Evolutionary conservation across 805 yeast genomes (phyloP).

Genomic region (Pichia pseudocactophila): DNA sequence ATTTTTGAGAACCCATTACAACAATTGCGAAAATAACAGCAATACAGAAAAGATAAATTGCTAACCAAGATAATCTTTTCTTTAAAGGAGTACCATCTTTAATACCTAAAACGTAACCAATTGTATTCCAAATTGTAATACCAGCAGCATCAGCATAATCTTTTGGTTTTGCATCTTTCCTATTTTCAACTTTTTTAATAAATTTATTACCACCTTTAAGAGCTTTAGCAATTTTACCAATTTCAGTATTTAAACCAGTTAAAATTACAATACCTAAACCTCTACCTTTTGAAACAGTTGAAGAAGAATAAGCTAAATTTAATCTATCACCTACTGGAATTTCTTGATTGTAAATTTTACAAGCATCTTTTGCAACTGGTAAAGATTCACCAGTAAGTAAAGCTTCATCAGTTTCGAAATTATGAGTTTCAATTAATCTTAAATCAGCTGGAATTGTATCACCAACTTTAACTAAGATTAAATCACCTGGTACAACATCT

Average conservation of each 20-base stretch:
- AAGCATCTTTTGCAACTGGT: conserved; percentile 53
- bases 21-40: conserved; percentile 84
- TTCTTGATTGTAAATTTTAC: conserved; percentile 29
- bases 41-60: conserved; percentile 57
- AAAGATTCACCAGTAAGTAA: conserved; percentile 82
- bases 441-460: conserved; percentile 73
- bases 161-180: conserved; percentile 35
- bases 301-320: conserved; percentile 64
- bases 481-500: conserved; percentile 67
- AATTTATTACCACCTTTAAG: conserved; percentile 35
- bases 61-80: conserved; percentile 65
- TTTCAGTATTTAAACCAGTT: conserved; percentile 67
- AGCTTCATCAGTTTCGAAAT: conserved; percentile 79
- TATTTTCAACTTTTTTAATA: conserved; percentile 33
- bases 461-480: conserved; percentile 55
- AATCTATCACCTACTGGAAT: conserved; percentile 66
- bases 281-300: conserved; percentile 66
- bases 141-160: conserved; percentile 40
- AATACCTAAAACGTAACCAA: conserved; percentile 67
- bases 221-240: conserved; percentile 63
- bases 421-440: conserved; percentile 46
- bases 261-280: conserved; percentile 59
- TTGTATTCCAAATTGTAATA: conserved; percentile 42
- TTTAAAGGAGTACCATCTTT: conserved; percentile 78
- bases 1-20: conserved; percentile 77